Conservation (phyloP, 2,329 filamentous ascomycete species). For the Bipolaris victoriae region DNA sequence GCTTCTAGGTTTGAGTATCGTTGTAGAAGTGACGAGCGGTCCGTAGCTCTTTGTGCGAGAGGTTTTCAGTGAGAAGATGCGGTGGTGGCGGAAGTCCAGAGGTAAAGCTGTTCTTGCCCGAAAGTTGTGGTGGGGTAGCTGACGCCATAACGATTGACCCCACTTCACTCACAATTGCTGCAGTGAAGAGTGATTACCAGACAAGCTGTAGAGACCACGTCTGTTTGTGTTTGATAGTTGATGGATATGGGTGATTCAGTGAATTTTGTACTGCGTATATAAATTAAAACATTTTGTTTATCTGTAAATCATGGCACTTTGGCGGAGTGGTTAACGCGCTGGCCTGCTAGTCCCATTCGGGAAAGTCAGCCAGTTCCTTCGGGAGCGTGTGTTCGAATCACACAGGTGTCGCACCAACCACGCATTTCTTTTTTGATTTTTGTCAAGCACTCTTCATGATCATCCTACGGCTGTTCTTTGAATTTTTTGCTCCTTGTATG, state of each 20-base stretch:
- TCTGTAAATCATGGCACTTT: slow-evolving; percentile 10
- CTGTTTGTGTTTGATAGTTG: background rate
- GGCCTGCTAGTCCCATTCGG: slow-evolving; percentile 29
- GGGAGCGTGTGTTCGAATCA: slow-evolving; percentile 40
- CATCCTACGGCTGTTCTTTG: too few species aligned
- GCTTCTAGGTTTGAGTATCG: background rate
- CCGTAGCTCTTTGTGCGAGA: background rate
- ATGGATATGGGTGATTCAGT: too few species aligned
- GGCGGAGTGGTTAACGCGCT: slow-evolving; percentile 35
- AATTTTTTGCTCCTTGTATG: too few species aligned
- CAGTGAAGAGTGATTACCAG: too few species aligned
- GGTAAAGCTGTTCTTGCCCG: background rate
- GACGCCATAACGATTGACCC: background rate
- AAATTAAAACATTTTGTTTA: background rate
- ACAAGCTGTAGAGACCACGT: too few species aligned
- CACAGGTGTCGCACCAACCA: slow-evolving; percentile 30
- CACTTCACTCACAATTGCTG: background rate
- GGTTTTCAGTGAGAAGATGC: background rate
- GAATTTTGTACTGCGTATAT: background rate
- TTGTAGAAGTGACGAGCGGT: too few species aligned
- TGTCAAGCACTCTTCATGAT: too few species aligned
- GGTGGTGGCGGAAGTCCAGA: background rate
- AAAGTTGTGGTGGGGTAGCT: background rate
- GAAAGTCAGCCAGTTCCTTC: slow-evolving; percentile 36
- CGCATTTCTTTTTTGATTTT: slow-evolving; percentile 7